phyloP scores from a whole-genome alignment of 2,329 filamentous ascomycete species.

The Pseudocercospora fijiensis region DNA sequence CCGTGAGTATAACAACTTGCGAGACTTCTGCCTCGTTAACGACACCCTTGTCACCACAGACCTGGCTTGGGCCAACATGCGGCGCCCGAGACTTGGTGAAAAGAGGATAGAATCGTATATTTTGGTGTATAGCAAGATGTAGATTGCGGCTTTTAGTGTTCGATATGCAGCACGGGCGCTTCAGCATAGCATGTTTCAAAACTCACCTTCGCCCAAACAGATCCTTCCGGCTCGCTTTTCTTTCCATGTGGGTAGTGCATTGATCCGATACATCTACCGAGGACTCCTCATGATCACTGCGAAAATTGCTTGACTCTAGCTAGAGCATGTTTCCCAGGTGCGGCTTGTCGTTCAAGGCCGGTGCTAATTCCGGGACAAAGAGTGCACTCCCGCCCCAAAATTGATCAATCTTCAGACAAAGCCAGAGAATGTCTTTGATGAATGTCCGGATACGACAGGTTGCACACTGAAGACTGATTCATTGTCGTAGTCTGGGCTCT shows the following conservation, averaged over 20 bases:
- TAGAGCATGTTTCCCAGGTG: background rate
- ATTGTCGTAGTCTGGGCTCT: background rate
- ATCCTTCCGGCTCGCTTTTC: background rate
- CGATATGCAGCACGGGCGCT: conserved; percentile 4
- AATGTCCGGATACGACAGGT: background rate
- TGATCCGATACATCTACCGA: background rate
- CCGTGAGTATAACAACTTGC: background rate
- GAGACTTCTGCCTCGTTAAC: conserved; percentile 7
- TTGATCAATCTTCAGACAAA: background rate
- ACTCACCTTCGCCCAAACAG: background rate
- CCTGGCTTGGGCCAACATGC: background rate
- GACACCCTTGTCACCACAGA: conserved; percentile 4
- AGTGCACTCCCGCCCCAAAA: background rate
- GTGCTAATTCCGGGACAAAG: background rate
- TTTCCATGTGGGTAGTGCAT: background rate
- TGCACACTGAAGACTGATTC: background rate
- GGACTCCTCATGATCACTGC: background rate
- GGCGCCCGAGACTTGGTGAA: background rate
- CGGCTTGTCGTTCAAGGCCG: background rate
- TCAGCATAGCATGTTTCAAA: background rate
- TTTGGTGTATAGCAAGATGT: conserved; percentile 6
- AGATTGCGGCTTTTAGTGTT: conserved; percentile 5
- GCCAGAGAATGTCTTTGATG: background rate
- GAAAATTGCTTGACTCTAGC: background rate
- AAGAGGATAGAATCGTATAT: background rate